Evolutionary conservation across 108 stramenopile species (phyloP), one percentile per base, ranked within the genome.

Genomic region (Asterionellopsis glacialis): DNA sequence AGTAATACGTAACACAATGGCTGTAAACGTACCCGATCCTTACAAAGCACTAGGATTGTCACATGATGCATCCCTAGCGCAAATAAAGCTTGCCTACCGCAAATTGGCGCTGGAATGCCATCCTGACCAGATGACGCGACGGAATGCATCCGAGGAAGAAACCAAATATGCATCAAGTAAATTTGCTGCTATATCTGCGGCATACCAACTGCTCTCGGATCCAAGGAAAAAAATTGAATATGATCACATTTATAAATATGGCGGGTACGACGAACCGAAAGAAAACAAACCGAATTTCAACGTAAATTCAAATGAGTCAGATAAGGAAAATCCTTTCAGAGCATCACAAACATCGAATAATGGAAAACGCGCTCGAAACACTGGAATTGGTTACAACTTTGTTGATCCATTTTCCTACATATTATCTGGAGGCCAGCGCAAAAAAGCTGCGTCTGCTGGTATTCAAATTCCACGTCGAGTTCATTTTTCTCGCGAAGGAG

Each of bases 41-140:
- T 83, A 83, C 68, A 43, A 67, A 51, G 79, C 74, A 7, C 67
- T 94, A 23, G 90, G 80, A 22, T 68, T 94, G 10, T 24, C 77
- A 0, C 67, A 71, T 68, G 63, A 80, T 33, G 90, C 88, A 42
- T 68, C 69, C 41, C 41, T 55, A 5, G 22, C 65, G 7, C 66
- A 77, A 57, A 87, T 87, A 24, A 81, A 80, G 57, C 51, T 51
- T 41, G 66, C 69, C 1, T 84, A 84, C 61, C 72, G 76, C n/a
- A 67, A 71, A 26, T 41, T 78, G 56, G 83, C 83, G 1, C 64
- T 77, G 3, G 42, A 63, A 51, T 73, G 69, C 38, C 83, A 84
- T 61, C 83, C 83, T 16, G 83, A 84, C 64, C 61, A 76, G 21
- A 67, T 69, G n/a, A 52, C 28, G 0, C 38, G 25, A 9, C 67